Conservation (phyloP, 2,329 filamentous ascomycete genomes). For the Cytospora paraplurivora region DNA sequence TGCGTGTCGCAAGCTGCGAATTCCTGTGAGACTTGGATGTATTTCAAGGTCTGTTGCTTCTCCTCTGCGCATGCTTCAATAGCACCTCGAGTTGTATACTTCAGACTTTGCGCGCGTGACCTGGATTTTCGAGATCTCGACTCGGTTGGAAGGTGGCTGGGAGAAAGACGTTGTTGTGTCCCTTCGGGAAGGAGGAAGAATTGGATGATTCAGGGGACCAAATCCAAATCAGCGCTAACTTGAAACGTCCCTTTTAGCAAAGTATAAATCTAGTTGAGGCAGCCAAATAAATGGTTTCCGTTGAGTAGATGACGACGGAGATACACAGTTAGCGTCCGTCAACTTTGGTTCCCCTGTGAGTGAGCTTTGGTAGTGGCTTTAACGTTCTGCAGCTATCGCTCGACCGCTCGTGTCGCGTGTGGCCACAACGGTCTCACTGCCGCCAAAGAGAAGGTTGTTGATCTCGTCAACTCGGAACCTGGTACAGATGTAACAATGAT, state of each 20-base stretch:
- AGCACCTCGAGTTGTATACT: conserved; percentile 9
- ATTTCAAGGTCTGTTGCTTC: conserved; percentile 10
- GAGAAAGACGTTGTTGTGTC: neutral
- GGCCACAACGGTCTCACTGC: conserved; percentile 1
- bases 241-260: neutral
- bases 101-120: conserved; percentile 15
- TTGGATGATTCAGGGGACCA: conserved; percentile 3
- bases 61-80: neutral
- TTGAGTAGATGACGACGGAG: neutral
- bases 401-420: neutral
- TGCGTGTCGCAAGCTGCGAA: conserved; percentile 13
- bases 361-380: neutral
- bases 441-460: neutral
- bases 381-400: neutral
- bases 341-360: too few relatives aligned
- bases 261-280: neutral
- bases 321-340: too few relatives aligned
- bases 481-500: neutral
- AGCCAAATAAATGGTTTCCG: neutral
- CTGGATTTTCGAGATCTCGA: conserved; percentile 12
- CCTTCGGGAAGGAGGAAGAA: neutral
- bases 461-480: neutral
- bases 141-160: conserved; percentile 5
- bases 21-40: conserved; percentile 6
- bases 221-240: neutral